phyloP scores from a whole-genome alignment of 2,329 filamentous ascomycete species.

The Claviceps sp. region DNA sequence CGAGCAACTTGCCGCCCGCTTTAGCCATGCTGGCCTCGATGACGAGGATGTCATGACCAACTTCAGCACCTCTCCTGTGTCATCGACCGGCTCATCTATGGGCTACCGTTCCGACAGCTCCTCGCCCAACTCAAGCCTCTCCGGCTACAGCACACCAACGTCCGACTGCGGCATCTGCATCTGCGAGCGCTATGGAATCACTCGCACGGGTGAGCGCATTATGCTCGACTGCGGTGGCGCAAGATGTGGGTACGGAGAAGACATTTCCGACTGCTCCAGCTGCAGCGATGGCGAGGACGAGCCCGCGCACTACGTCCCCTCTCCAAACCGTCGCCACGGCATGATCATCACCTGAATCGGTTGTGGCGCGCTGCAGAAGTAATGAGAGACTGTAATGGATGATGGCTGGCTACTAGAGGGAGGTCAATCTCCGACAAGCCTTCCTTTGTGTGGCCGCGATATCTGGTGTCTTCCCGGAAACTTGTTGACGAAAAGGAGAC shows the following conservation, averaged over 20 bases:
- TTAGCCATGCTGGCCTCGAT: constrained; percentile 48
- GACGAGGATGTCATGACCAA: constrained; percentile 42
- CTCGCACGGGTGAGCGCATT: constrained; percentile 80
- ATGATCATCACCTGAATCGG: constrained; percentile 40
- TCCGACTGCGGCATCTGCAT: constrained; percentile 72
- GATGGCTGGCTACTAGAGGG: constrained; percentile 3
- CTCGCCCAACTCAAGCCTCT: constrained; percentile 58
- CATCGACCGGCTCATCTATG: constrained; percentile 55
- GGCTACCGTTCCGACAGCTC: constrained; percentile 63
- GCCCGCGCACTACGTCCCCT: constrained; percentile 23
- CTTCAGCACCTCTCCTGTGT: constrained; percentile 46
- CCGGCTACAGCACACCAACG: constrained; percentile 66
- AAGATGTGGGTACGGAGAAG: constrained; percentile 71
- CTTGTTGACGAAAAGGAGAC: constrained; percentile 14
- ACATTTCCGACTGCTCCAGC: constrained; percentile 56
- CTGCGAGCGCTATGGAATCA: constrained; percentile 95
- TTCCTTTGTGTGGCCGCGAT: constrained; percentile 18
- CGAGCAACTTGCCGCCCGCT: constrained; percentile 67
- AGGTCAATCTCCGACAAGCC: constrained; percentile 16
- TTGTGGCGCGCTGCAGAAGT: neutral
- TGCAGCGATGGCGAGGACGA: constrained; percentile 51
- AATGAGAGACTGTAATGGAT: neutral
- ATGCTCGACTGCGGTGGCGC: constrained; percentile 90
- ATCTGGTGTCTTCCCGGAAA: constrained; percentile 13
- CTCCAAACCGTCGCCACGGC: constrained; percentile 48